Evolutionary conservation across 2,329 filamentous ascomycete genomes (phyloP), one percentile per base, ranked within the genome.

Genomic region (Dactylonectria estremocensis): DNA sequence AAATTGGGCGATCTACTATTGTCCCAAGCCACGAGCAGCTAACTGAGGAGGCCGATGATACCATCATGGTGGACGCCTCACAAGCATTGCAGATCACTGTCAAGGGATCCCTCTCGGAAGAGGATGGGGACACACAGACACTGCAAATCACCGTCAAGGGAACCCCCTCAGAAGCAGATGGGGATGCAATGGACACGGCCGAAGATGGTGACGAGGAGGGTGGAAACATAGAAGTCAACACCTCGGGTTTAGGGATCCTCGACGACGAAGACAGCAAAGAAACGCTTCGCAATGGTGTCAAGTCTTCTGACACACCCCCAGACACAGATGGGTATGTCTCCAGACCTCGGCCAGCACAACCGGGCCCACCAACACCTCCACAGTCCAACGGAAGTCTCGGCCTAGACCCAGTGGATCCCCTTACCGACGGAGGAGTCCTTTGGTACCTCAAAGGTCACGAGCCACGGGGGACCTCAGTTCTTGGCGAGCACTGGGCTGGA

Each of bases 381-480:
- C 87, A 90, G 59, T 93, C 89, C 1, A 90, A 89, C 69, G 88
- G 87, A 50, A 89, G 87, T 69, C 81, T 88, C 14, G 82, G 82
- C 46, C 81, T 82, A 62, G 86, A 88, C 50, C 79, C 85, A 2
- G 70, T 76, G 4, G 88, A 90, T 40, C 83, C 87, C 13, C 83
- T 94, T 50, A 88, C 88, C 2, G 87, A 92, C 55, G 95, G 95
- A 65, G 95, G 95, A 37, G 85, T 97, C 13, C 90, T 94, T 8
- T 98, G 95, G 94, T 97, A 97, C 80, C 88, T 97, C 66, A 89
- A 93, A 76, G 87, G 89, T 9, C 97, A 97, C 77, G 90, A 96
- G 58, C 92, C 93, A 1, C 61, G 90, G 60, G 95, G 95, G 64
- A 97, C 94, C 0, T 95, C 92, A 1, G 89, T 95, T 10, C 85